Evolutionary conservation across 164 flowering plant genomes (phyloP).

Genomic region (Nelumbo lutea): DNA sequence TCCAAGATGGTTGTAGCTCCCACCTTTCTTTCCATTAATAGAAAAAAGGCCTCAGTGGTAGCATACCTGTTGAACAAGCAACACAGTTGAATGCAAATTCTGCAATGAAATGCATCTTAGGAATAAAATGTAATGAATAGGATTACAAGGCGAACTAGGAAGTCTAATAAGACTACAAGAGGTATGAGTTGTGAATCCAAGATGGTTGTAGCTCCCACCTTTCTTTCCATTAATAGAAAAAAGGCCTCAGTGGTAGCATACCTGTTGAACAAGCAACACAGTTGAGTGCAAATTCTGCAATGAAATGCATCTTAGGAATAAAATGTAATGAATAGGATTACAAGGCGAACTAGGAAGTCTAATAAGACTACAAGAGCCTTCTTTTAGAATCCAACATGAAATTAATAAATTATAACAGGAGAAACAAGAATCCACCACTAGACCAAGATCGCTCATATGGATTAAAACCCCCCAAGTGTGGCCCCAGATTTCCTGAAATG

Average conservation of each 20-base stretch:
- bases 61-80: no score
- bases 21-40: no score
- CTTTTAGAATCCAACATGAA: slow-evolving; percentile 35
- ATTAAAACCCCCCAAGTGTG: no score
- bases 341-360: background rate
- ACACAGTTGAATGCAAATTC: background rate
- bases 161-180: no score
- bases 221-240: no score
- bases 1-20: slow-evolving; percentile 34
- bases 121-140: background rate
- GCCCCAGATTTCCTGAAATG: no score
- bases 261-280: no score
- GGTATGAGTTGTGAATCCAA: slow-evolving; percentile 64
- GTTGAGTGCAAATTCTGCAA: background rate
- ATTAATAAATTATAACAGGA: no score
- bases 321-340: background rate
- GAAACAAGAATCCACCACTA: no score
- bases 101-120: background rate
- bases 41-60: no score
- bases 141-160: background rate
- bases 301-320: background rate
- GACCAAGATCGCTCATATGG: no score
- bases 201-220: slow-evolving; percentile 14
- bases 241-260: no score
- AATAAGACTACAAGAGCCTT: slow-evolving; percentile 31